Evolutionary conservation across 192 early-diverging fungal species (phyloP).

Genomic region (Backusella westeae): DNA sequence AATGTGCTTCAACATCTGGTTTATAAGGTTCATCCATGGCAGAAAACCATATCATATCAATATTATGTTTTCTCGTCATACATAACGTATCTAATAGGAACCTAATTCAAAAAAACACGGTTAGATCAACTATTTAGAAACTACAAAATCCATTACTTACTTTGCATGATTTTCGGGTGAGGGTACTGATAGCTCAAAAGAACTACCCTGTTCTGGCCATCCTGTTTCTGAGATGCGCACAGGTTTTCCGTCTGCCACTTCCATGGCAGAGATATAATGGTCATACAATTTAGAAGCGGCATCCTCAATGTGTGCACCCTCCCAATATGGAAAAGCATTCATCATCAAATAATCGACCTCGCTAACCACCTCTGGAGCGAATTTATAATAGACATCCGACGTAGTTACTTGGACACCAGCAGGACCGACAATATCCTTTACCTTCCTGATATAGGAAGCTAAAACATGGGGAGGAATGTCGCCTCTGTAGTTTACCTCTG

Average conservation of each 20-base stretch:
- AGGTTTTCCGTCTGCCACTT: conserved; percentile 42
- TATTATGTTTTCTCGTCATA: conserved; percentile 43
- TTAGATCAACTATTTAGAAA: no score
- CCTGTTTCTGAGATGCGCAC: conserved; percentile 62
- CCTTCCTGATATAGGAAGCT: conserved; percentile 42
- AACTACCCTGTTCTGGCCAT: conserved; percentile 55
- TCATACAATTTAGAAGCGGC: conserved; percentile 47
- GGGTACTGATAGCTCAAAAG: conserved; percentile 43
- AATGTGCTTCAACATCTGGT: conserved; percentile 34
- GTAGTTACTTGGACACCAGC: conserved; percentile 46
- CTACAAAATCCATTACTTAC: not conserved
- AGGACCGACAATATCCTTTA: conserved; percentile 37
- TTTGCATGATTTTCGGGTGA: conserved; percentile 49
- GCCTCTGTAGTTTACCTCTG: conserved; percentile 56
- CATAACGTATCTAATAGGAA: conserved; percentile 53
- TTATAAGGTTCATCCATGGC: conserved; percentile 62
- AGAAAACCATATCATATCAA: conserved; percentile 56
- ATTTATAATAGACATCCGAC: conserved; percentile 57
- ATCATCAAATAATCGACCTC: conserved; percentile 60
- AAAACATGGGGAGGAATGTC: conserved; percentile 47
- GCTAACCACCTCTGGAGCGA: conserved; percentile 35
- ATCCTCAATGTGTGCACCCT: conserved; percentile 47
- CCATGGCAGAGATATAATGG: conserved; percentile 47
- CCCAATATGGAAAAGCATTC: conserved; percentile 55
- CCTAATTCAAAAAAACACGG: not conserved